Evolutionary conservation across 73 alveolate genomes (phyloP).

Genomic region (Breviolum minutum): DNA sequence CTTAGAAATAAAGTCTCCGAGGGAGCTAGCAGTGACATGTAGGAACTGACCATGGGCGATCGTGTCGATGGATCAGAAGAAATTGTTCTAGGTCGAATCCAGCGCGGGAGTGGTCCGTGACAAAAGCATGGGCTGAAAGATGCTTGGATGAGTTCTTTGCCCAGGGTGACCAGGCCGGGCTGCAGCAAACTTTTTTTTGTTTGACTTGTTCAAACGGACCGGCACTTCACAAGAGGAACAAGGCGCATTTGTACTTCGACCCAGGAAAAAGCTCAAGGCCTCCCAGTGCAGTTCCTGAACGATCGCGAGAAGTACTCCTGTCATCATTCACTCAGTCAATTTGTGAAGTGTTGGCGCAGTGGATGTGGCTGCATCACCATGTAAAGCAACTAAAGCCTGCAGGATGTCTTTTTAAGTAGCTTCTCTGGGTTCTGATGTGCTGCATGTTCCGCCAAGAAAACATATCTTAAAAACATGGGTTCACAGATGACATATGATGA

Average conservation of each 20-base stretch:
- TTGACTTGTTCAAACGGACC: background rate
- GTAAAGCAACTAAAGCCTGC: too few relatives aligned
- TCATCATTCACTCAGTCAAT: background rate
- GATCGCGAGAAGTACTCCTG: conserved; percentile 96
- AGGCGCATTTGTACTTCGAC: background rate
- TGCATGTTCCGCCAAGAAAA: too few relatives aligned
- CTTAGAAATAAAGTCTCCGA: background rate
- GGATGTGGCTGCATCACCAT: too few relatives aligned
- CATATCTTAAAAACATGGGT: background rate
- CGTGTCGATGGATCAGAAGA: too few relatives aligned
- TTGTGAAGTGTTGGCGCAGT: too few relatives aligned
- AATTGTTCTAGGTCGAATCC: conserved; percentile 95
- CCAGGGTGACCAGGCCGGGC: conserved; percentile 96
- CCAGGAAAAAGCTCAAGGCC: conserved; percentile 96
- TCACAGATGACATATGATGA: too few relatives aligned
- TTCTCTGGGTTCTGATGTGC: background rate
- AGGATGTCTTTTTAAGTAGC: too few relatives aligned
- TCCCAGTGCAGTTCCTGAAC: conserved; percentile 96
- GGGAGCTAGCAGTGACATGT: background rate
- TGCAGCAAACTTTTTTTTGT: background rate
- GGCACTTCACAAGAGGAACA: background rate
- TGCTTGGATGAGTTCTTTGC: conserved; percentile 96
- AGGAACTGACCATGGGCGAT: background rate
- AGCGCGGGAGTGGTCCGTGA: conserved; percentile 95
- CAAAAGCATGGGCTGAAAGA: conserved; percentile 96